Base-by-base conservation (phyloP, 768 basidiomycete genomes). In the Lentinula lateritia region DNA sequence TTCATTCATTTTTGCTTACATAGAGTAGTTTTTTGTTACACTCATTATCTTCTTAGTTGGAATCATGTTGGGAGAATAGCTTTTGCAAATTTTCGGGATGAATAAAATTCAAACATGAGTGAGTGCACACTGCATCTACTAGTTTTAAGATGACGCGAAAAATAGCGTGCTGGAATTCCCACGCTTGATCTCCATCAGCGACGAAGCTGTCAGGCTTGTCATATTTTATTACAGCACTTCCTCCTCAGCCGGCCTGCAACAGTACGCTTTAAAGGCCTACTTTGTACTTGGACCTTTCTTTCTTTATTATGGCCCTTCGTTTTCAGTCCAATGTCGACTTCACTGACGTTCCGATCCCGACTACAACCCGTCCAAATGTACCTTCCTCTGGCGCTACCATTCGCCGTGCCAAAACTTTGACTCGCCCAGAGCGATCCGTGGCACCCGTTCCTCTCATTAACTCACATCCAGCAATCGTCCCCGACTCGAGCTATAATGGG, bases 371-470 rank as follows among this genome's bases (percentile, higher is more conserved):
- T 28, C 45, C 59, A 57, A 78, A 80, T 52, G 80, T 85, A 15
- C 80, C 80, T 18, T 71, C 78, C 15, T 74, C 81, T 35, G 83
- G 81, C 50, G 74, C 83, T 52, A 89, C 89, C 54, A 78, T 94
- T 60, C 88, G 89, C 59, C 83, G 95, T 58, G 92, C 92, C 70
- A 99, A 98, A 80, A 99, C 97, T 6, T 87, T 99, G 66, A 98
- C 93, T 55, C 84, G 93, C 62, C 97, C 97, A 69, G 97, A 99
- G 78, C 87, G 97, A 61, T 83, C 92, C 70, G 92, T 98, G 53
- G 94, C 94, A 4, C 93, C 95, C 39, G 90, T 91, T 15, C 95
- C 96, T 5, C 88, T 99, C 69, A 95, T 99, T 63, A 93, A 92
- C 60, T 68, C 72, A 45, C 71, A 76, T 64, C 61, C 76, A 52